phyloP scores from a whole-genome alignment of 2,329 filamentous ascomycete genomes.

The Alternaria rosae region DNA sequence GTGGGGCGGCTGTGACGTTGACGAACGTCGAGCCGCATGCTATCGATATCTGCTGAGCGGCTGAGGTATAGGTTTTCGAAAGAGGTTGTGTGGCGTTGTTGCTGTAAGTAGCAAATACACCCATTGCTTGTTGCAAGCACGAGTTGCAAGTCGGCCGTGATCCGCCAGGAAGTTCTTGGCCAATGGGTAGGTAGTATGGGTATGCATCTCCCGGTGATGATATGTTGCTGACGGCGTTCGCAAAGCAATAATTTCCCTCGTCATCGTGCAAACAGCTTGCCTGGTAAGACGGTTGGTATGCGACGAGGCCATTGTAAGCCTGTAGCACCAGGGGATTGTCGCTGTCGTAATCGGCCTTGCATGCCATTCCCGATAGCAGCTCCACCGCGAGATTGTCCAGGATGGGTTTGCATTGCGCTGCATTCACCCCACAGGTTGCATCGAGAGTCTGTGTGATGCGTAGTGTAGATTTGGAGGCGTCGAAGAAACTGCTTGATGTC shows the following conservation, averaged over 20 bases:
- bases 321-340: constrained; percentile 75
- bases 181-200: constrained; percentile 86
- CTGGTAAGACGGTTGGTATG: constrained; percentile 80
- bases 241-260: constrained; percentile 75
- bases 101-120: constrained; percentile 75
- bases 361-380: constrained; percentile 69
- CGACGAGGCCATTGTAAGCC: constrained; percentile 76
- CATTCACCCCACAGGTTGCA: constrained; percentile 74
- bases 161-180: constrained; percentile 70
- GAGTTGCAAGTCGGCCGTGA: constrained; percentile 75
- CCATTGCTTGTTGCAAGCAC: constrained; percentile 84
- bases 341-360: constrained; percentile 72
- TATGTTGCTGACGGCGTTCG: constrained; percentile 80
- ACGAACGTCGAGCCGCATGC: constrained; percentile 65
- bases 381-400: constrained; percentile 71
- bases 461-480: constrained; percentile 73
- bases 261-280: constrained; percentile 80
- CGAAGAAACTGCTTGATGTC: constrained; percentile 86
- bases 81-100: constrained; percentile 72
- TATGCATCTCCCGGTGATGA: constrained; percentile 75
- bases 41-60: constrained; percentile 76
- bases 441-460: constrained; percentile 81
- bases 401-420: constrained; percentile 69
- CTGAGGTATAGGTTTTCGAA: constrained; percentile 70
- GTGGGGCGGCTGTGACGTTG: constrained; percentile 56